phyloP scores from a whole-genome alignment of 495 filamentous ascomycete species.

The Choiromyces venosus region DNA sequence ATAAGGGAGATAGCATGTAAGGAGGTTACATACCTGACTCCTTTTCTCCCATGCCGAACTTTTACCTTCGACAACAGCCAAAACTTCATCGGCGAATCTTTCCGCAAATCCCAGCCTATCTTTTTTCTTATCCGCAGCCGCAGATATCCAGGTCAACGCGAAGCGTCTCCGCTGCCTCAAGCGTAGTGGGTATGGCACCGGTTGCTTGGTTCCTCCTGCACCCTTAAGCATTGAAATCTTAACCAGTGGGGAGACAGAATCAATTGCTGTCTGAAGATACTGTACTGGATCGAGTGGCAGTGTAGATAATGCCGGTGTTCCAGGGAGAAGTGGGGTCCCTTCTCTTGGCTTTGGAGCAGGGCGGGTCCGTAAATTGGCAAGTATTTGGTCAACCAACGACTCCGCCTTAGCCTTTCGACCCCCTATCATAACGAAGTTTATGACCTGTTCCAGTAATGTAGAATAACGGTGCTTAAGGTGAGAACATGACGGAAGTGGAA shows the following conservation, averaged over 20 bases:
- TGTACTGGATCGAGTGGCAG: slow-evolving; percentile 70
- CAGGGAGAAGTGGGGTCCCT: slow-evolving; percentile 63
- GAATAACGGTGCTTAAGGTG: slow-evolving; percentile 75
- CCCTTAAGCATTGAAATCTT: slow-evolving; percentile 69
- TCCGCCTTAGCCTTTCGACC: slow-evolving; percentile 62
- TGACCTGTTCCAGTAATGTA: slow-evolving; percentile 73
- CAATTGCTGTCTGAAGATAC: slow-evolving; percentile 82
- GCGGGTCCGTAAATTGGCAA: slow-evolving; percentile 79
- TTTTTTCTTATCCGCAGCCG: slow-evolving; percentile 65
- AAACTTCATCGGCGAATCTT: slow-evolving; percentile 78
- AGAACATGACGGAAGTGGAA: slow-evolving; percentile 55
- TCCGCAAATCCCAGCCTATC: slow-evolving; percentile 62
- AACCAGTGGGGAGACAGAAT: slow-evolving; percentile 88
- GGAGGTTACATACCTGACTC: slow-evolving; percentile 57
- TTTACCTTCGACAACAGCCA: slow-evolving; percentile 79
- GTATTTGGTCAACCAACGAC: slow-evolving; percentile 62
- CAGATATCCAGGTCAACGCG: slow-evolving; percentile 83
- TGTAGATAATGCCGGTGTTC: slow-evolving; percentile 63
- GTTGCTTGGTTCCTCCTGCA: slow-evolving; percentile 74
- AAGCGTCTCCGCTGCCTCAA: slow-evolving; percentile 66
- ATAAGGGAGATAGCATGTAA: background rate
- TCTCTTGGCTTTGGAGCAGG: slow-evolving; percentile 63
- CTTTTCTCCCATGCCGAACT: slow-evolving; percentile 78
- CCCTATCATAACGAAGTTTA: slow-evolving; percentile 80
- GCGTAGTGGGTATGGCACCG: slow-evolving; percentile 71